Conservation (phyloP, 2,329 filamentous ascomycete genomes). For the Penicillium crustosum region DNA sequence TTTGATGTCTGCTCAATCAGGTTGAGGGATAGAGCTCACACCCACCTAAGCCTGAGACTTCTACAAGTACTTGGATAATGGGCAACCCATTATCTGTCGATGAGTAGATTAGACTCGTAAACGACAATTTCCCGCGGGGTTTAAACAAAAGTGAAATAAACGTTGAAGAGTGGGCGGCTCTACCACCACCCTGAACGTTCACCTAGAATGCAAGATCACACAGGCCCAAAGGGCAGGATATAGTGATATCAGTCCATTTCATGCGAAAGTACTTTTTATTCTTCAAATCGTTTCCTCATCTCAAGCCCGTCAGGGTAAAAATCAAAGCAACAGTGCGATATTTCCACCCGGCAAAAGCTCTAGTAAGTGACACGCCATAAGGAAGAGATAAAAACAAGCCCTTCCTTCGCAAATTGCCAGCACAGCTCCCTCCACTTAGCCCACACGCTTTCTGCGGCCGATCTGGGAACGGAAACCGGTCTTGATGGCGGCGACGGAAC, state of each 20-base stretch:
- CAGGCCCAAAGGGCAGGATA: not conserved
- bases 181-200: no score
- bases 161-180: not conserved
- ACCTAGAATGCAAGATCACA: not conserved
- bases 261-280: slow-evolving; percentile 31
- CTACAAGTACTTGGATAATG: not conserved
- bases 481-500: slow-evolving; percentile 97
- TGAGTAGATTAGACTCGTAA: not conserved
- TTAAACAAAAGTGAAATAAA: not conserved
- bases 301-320: slow-evolving; percentile 15
- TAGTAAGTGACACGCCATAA: slow-evolving; percentile 25
- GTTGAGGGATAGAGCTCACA: not conserved
- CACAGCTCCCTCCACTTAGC: slow-evolving; percentile 52
- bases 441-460: slow-evolving; percentile 95
- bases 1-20: not conserved
- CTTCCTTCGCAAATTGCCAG: slow-evolving; percentile 17
- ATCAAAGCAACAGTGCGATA: slow-evolving; percentile 13
- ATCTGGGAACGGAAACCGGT: slow-evolving; percentile 99
- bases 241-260: slow-evolving; percentile 33
- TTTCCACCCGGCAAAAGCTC: slow-evolving; percentile 21
- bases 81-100: not conserved
- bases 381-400: slow-evolving; percentile 23
- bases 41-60: not conserved
- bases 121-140: not conserved
- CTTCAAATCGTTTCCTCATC: slow-evolving; percentile 28